Base-by-base conservation (phyloP, 108 stramenopile species). In the Cyclotella baltica region DNA sequence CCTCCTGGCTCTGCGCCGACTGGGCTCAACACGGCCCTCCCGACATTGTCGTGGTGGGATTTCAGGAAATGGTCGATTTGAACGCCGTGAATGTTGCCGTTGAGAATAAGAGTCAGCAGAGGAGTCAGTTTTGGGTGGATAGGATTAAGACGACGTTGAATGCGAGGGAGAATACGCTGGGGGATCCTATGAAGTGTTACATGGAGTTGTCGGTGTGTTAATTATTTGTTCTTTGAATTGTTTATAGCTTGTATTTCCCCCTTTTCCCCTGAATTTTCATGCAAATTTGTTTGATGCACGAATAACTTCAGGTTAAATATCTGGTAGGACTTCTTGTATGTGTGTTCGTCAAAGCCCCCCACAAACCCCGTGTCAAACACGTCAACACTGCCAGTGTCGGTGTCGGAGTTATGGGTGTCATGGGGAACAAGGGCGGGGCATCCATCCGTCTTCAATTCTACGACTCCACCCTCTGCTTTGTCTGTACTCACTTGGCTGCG, bases 341-440 rank as follows among this genome's bases (percentile, higher is more conserved):
- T 61, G 93, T 99, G 18, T 97, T 97, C 85, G 97, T 96, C 46
- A 90, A 91, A 75, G 83, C 77, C 2, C 84, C 80, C 3, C 95
- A 93, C 72, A 75, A 85, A 53, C 61, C 83, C 15, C 83, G 85
- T 50, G 84, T 95, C 65, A 86, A 87, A 47, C 83, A 93, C 52
- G 86, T 93, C 19, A 73, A 85, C 57, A 83, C 89, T 30, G 88
- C 89, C 51, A 73, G 78, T n/a, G 97, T 97, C 4, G 91, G 96
- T 20, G 96, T 97, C n/a, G 98, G 98, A 33, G 96, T 98, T 61
- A 97, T 98, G 96, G 99, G 99, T 6, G 89, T 98, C 76, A 95
- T 99, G 97, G 99, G 99, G 55, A 99, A 99, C 83, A 99, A 99
- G 83, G 99, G 99, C 25, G 99, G 98, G 50, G 96, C 91, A 40